Percentiles rank a stretch among this genome's conserved stretches.
Evolutionary conservation across 768 basidiomycete genomes (phyloP).

Genomic region (Lactarius trivialis): DNA sequence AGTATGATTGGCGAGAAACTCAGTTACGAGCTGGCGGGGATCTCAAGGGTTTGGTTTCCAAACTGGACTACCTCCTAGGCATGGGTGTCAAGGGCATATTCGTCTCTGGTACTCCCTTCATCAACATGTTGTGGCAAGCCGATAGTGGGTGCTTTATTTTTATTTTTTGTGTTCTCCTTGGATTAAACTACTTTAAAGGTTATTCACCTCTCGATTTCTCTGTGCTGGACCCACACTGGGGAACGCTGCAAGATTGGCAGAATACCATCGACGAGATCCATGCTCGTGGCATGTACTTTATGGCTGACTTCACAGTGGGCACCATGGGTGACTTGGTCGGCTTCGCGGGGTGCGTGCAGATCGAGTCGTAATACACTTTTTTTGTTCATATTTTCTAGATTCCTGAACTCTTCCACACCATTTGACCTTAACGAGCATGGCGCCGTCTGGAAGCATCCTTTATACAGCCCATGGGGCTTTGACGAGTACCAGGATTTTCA

Average conservation of each 20-base stretch:
- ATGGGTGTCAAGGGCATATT: constrained; percentile 85
- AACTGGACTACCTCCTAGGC: constrained; percentile 81
- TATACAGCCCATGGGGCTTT: constrained; percentile 81
- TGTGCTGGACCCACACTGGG: constrained; percentile 90
- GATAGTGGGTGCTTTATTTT: constrained; percentile 73
- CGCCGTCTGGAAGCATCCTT: constrained; percentile 66
- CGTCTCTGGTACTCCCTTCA: constrained; percentile 86
- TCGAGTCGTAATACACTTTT: constrained; percentile 4
- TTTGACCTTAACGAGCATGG: constrained; percentile 72
- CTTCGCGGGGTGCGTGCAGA: constrained; percentile 61
- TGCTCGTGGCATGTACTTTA: constrained; percentile 79
- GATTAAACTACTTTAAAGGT: constrained; percentile 40
- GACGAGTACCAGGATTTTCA: constrained; percentile 77
- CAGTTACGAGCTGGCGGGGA: constrained; percentile 89
- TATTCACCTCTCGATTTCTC: constrained; percentile 92
- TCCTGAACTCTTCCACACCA: constrained; percentile 73
- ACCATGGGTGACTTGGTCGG: constrained; percentile 87
- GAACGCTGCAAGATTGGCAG: constrained; percentile 75
- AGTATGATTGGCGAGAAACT: constrained; percentile 82
- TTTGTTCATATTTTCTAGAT: constrained; percentile 37
- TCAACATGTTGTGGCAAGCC: constrained; percentile 97
- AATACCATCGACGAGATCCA: constrained; percentile 71
- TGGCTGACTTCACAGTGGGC: constrained; percentile 91
- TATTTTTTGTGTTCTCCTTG: too few relatives aligned
- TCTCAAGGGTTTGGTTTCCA: constrained; percentile 64